phyloP scores from a whole-genome alignment of 805 yeast genomes.

The Cephaloascus fragrans region DNA sequence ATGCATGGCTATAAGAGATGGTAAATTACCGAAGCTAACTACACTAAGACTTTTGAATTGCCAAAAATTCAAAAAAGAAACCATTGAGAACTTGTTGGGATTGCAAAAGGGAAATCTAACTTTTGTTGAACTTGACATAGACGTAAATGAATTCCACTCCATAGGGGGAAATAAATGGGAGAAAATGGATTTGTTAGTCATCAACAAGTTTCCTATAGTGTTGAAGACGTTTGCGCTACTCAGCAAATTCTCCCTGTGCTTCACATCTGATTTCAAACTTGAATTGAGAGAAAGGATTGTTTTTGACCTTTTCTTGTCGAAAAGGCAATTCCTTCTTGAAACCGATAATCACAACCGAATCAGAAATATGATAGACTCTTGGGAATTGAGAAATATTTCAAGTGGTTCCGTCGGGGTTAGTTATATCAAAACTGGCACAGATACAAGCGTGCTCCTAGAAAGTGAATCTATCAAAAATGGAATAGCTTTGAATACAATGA shows the following conservation, averaged over 20 bases:
- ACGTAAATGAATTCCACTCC: slow-evolving; percentile 3
- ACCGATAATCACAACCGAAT: not conserved
- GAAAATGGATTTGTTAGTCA: not conserved
- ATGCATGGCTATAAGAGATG: slow-evolving; percentile 8
- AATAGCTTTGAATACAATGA: too few species aligned
- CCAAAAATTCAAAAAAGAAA: not conserved
- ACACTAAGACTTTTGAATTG: slow-evolving; percentile 16
- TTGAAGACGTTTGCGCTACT: not conserved
- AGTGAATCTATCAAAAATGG: too few species aligned
- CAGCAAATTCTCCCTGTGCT: not conserved
- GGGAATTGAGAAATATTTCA: not conserved
- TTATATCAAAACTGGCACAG: too few species aligned
- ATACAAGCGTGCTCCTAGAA: too few species aligned
- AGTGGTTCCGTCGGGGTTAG: too few species aligned
- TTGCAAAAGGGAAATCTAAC: not conserved
- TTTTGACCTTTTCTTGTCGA: not conserved
- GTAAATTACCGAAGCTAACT: slow-evolving; percentile 10
- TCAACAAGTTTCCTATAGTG: not conserved
- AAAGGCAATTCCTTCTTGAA: not conserved
- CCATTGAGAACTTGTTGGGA: not conserved
- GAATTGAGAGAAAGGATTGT: not conserved
- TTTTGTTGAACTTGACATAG: not conserved
- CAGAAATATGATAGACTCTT: not conserved
- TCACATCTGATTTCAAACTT: not conserved
- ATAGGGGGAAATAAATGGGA: slow-evolving; percentile 4